Evolutionary conservation across 75 land plant species (phyloP).

Genomic region (Cryptomeria japonica): DNA sequence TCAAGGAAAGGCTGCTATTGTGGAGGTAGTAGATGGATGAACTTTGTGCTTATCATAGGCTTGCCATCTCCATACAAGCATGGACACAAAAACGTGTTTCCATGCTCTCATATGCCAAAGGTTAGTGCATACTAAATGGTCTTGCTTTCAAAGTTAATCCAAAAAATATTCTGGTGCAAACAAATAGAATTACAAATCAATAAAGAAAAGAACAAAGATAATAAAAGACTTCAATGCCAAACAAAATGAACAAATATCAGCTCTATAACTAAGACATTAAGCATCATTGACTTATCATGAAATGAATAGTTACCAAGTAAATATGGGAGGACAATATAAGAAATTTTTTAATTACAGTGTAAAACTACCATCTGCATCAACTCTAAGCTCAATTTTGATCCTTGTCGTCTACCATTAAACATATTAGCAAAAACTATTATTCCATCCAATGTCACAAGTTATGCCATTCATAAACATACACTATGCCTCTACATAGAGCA

Average conservation of each 20-base stretch:
- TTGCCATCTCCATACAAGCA: not conserved
- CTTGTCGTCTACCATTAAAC: not conserved
- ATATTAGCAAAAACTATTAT: not conserved
- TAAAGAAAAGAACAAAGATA: too few species aligned
- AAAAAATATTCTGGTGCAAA: not conserved
- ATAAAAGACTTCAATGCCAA: not conserved
- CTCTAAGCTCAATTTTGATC: not conserved
- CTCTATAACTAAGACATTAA: not conserved
- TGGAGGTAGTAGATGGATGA: too few species aligned
- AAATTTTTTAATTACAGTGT: not conserved
- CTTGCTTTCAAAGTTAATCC: not conserved
- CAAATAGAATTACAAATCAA: not conserved
- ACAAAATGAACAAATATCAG: not conserved
- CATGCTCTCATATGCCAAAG: not conserved
- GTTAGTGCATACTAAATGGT: not conserved
- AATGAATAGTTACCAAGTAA: not conserved
- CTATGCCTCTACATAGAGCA: not conserved
- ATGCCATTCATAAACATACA: not conserved
- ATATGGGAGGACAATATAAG: not conserved
- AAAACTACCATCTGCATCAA: not conserved
- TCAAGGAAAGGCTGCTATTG: too few species aligned
- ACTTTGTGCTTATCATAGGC: too few species aligned
- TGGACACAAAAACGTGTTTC: not conserved
- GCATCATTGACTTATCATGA: not conserved
- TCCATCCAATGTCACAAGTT: not conserved